phyloP scores from a whole-genome alignment of 495 filamentous ascomycete species.

The Lasiosphaeria hispida region DNA sequence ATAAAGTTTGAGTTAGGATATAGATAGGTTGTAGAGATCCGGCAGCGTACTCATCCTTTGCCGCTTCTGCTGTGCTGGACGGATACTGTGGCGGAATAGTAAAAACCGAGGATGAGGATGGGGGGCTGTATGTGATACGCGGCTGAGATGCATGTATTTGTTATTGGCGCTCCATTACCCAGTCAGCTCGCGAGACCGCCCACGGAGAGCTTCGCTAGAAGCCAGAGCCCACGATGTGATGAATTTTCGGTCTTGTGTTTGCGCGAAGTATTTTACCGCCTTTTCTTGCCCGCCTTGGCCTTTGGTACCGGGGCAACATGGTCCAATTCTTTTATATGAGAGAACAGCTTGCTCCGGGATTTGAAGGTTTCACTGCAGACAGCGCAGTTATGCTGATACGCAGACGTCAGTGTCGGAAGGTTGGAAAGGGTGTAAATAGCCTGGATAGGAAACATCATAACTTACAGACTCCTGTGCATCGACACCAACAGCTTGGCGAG shows the following conservation, averaged over 20 bases:
- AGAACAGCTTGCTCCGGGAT: conserved; percentile 71
- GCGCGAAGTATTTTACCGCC: too few relatives aligned
- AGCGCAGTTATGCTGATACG: conserved; percentile 53
- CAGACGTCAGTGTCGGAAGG: not conserved
- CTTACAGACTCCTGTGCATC: conserved; percentile 38
- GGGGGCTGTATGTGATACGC: too few relatives aligned
- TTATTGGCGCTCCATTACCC: too few relatives aligned
- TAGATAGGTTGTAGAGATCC: not conserved
- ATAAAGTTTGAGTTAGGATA: conserved; percentile 21
- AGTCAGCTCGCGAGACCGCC: too few relatives aligned
- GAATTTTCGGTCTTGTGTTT: conserved; percentile 18
- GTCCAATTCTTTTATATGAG: conserved; percentile 62
- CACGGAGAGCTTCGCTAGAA: not conserved
- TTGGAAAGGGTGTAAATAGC: not conserved
- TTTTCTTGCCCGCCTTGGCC: conserved; percentile 19
- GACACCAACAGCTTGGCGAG: conserved; percentile 50
- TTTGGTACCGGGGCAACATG: conserved; percentile 29
- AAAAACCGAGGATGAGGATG: too few relatives aligned
- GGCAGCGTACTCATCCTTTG: not conserved
- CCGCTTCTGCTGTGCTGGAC: too few relatives aligned
- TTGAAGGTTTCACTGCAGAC: conserved; percentile 62
- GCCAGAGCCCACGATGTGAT: not conserved
- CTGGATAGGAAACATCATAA: conserved; percentile 2
- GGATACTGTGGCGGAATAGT: too few relatives aligned
- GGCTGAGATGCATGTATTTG: too few relatives aligned